Evolutionary conservation across 192 early-diverging fungal species (phyloP), one percentile per base, ranked within the genome.

Genomic region (Coemansia sp.): DNA sequence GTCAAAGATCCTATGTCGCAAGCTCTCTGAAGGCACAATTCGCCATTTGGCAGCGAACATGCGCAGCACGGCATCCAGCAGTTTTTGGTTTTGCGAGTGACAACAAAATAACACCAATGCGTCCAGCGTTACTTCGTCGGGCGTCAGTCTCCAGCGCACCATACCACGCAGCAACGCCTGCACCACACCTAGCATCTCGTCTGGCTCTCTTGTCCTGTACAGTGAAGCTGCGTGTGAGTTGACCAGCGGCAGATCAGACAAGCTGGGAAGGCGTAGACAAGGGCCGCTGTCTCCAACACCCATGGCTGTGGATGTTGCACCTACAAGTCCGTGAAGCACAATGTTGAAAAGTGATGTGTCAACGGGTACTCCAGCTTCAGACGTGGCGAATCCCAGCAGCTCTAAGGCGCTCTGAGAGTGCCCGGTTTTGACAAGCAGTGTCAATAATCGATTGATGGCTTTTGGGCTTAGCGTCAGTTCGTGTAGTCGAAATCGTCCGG

Each of bases 381-480:
- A 75, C 12, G 73, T 75, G 6, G 80, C 75, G 2, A 78, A 46
- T 0, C 76, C 80, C 18, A 83, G 67, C 13, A 75, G 36, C 70
- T 77, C 73, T 6, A 63, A 52, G 0, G 76, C 73, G 18, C 60
- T 33, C 36, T 15, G 38, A 2, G 27, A 29, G 5, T 69, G 72
- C 12, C 76, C 73, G 2, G 40, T 49, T 11, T 61, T 40, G 33
- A 57, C 63, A 43, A 83, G 69, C 34, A 31, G 42, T 29, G 47
- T 2, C 57, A 78, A 54, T 31, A 83, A 18, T 13, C 33, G 27
- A 29, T 43, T 38, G 31, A 83, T 36, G 16, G 80, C 73, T 42
- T 29, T 36, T 1, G 70, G 22, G 51, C 75, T 74, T 51, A 83
- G 73, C 44, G 80, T 83, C 76, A 83, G 72, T 38, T 68, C 70